Base-by-base conservation (phyloP, 495 filamentous ascomycete genomes). In the Penicillium simplicissimum region DNA sequence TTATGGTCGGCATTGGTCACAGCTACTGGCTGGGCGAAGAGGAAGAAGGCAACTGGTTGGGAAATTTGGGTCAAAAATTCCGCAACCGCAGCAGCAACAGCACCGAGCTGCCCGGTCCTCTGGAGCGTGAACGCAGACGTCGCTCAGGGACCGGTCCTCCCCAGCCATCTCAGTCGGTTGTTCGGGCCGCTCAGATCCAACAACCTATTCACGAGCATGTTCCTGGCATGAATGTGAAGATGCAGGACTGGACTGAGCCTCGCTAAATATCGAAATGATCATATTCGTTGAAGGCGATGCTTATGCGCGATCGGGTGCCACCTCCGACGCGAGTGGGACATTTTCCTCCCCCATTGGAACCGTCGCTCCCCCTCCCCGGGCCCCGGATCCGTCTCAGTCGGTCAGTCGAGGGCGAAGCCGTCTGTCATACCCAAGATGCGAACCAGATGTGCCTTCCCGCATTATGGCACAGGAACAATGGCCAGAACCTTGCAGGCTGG, bases 21-120 rank as follows among this genome's bases (percentile, higher is more conserved):
- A 78, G 78, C 55, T 96, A 94, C 71, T 97, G 92, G 93, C 72
- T 94, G 8, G 91, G 85, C 54, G 79, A 81, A 55, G 67, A 76
- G 55, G 73, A 79, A 33, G 74, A 80, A 56, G 70, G 81, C 25
- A 84, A 84, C 64, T 92, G 89, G 89, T 80, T 85, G 62, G 73
- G 77, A 52, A 79, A 78, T 1, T 73, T 89, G 37, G 78, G 80
- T 40, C 80, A 82, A 33, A 84, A 82, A 68, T 88, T 91, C 70
- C 78, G 74, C 61, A 69, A 66, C 58, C 71, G 74, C 53, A 57
- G 59, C 14, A 59, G 56, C 36, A 69, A 69, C 58, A 67, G 61
- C 56, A 65, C 59, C n/a, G 73, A 77, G n/a, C 64, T 77, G 17
- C 77, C 79, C 10, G 87, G 86, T 10, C 79, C 87, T 17, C 62